Conservation (phyloP, 768 basidiomycete species). For the Trametes maxima region DNA sequence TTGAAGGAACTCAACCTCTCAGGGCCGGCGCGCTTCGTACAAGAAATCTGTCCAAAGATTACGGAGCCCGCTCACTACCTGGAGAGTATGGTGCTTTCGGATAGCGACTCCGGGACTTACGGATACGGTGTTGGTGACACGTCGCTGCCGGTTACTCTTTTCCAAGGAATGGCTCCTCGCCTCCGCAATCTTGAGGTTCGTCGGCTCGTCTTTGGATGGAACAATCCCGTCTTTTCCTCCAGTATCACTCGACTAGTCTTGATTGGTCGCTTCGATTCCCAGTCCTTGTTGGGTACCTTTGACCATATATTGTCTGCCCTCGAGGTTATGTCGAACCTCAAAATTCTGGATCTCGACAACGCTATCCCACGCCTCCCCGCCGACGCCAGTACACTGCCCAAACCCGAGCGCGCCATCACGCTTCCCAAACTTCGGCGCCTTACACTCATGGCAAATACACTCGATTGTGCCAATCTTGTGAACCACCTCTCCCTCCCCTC, state of each 20-base stretch:
- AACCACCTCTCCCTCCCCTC: not conserved
- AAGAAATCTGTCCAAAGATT: not conserved
- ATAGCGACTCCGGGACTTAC: not conserved
- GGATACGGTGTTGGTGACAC: not conserved
- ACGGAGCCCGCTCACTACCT: not conserved
- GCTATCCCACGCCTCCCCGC: conserved; percentile 5
- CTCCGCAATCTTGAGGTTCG: conserved; percentile 7
- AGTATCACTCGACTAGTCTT: conserved; percentile 6
- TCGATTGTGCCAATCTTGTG: conserved; percentile 10
- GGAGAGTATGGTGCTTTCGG: conserved; percentile 4
- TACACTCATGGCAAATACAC: not conserved
- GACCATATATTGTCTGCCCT: conserved; percentile 1
- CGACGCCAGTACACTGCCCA: not conserved
- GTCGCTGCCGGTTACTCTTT: not conserved
- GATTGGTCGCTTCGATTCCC: not conserved
- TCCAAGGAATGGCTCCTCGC: not conserved
- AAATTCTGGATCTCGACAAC: not conserved
- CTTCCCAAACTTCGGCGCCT: not conserved
- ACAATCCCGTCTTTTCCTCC: not conserved
- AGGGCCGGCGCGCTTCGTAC: not conserved
- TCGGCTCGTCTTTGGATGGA: conserved; percentile 3
- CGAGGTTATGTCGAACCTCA: not conserved
- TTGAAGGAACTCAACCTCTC: conserved; percentile 4
- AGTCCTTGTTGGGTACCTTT: conserved; percentile 4
- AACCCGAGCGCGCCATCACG: not conserved